Conservation (phyloP, 2,329 filamentous ascomycete species). For the Coniochaeta pulveracea region DNA sequence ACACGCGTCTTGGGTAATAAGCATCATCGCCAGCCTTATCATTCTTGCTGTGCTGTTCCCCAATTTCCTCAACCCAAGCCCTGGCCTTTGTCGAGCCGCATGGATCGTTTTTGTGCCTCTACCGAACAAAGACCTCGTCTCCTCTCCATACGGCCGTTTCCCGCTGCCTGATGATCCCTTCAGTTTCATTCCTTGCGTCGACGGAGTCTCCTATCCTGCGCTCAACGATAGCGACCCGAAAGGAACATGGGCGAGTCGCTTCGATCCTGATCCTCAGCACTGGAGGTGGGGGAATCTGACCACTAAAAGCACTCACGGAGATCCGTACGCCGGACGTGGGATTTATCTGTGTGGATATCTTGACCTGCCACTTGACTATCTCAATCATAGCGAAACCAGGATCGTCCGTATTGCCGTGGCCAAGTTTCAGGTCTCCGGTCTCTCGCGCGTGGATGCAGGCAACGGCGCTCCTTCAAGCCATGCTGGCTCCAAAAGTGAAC, state of each 20-base stretch:
- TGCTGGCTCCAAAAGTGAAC: constrained; percentile 27
- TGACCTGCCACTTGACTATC: constrained; percentile 36
- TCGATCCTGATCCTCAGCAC: constrained; percentile 28
- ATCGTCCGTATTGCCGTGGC: constrained; percentile 35
- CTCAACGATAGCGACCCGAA: constrained; percentile 26
- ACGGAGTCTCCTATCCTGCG: constrained; percentile 24
- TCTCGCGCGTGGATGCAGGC: constrained; percentile 14
- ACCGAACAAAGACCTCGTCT: no score
- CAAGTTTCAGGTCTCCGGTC: constrained; percentile 35
- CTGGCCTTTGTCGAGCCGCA: no score
- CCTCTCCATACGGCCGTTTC: constrained; percentile 24
- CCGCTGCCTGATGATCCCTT: constrained; percentile 31
- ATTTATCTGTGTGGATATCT: constrained; percentile 37
- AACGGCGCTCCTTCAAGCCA: constrained; percentile 5
- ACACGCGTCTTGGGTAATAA: no score
- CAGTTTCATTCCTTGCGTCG: constrained; percentile 34
- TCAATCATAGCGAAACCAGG: constrained; percentile 28
- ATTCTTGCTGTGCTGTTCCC: no score
- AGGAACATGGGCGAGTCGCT: constrained; percentile 26
- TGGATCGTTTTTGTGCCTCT: no score
- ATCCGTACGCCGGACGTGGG: constrained; percentile 25
- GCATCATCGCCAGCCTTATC: no score
- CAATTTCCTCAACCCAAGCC: no score
- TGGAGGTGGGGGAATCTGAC: constrained; percentile 32
- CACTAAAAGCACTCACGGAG: constrained; percentile 8